Evolutionary conservation across 176 grass and related monocot species (phyloP).

Genomic region (Eremochloa ophiuroides): DNA sequence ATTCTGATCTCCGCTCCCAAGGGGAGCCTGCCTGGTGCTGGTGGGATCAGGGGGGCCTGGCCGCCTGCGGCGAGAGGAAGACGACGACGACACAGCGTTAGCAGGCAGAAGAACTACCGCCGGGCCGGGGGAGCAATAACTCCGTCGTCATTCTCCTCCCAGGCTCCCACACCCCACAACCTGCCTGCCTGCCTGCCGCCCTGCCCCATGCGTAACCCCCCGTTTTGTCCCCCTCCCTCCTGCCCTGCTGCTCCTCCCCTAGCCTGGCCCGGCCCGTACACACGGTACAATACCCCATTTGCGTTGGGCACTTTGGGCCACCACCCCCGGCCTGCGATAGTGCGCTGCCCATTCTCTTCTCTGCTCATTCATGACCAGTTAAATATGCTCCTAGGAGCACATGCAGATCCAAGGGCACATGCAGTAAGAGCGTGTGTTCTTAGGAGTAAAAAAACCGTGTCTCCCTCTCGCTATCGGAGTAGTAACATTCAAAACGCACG

Average conservation of each 20-base stretch:
- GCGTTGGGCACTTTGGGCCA: neutral
- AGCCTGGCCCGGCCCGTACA: neutral
- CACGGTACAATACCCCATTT: neutral
- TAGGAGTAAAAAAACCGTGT: no score
- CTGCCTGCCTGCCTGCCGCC: neutral
- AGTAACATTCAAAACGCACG: neutral
- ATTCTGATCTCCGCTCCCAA: slow-evolving; percentile 47
- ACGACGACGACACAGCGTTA: neutral
- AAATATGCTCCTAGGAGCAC: no score
- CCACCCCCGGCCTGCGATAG: neutral
- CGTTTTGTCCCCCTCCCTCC: slow-evolving; percentile 49
- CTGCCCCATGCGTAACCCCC: no score
- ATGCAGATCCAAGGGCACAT: no score
- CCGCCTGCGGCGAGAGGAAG: neutral
- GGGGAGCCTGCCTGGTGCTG: no score
- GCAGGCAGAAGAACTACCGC: neutral
- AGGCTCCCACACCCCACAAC: neutral
- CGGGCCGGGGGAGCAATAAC: slow-evolving; percentile 32
- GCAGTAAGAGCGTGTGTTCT: no score
- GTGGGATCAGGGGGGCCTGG: neutral
- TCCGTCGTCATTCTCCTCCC: slow-evolving; percentile 18
- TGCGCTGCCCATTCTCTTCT: neutral
- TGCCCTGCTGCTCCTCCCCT: neutral
- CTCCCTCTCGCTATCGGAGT: neutral
- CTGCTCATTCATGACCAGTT: no score